phyloP scores from a whole-genome alignment of 495 filamentous ascomycete species.

The Hypoxylon perforatum region DNA sequence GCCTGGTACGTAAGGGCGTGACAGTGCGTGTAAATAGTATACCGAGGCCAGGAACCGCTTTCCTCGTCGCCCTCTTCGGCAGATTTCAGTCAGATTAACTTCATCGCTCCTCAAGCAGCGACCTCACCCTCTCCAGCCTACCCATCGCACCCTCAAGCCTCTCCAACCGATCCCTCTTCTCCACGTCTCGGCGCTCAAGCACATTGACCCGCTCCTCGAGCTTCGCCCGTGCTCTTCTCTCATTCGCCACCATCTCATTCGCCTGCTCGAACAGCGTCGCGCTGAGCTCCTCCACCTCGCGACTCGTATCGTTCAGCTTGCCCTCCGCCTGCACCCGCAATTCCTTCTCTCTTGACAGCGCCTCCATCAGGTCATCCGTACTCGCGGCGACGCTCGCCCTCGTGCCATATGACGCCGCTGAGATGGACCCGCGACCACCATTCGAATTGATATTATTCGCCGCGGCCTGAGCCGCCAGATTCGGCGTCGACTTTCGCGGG shows the following conservation, averaged over 20 bases:
- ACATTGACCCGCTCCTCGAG: conserved; percentile 80
- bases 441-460: conserved; percentile 28
- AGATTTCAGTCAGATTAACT: conserved; percentile 15
- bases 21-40: too few species aligned
- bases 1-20: too few species aligned
- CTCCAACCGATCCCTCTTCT: conserved; percentile 78
- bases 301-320: conserved; percentile 73
- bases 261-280: conserved; percentile 90
- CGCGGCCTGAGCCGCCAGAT: conserved; percentile 21
- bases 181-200: conserved; percentile 74
- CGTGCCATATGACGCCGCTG: too few species aligned
- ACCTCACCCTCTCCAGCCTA: conserved; percentile 77
- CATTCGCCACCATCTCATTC: conserved; percentile 96
- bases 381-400: conserved; percentile 9
- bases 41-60: too few species aligned
- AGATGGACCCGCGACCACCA: too few species aligned
- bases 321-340: conserved; percentile 81
- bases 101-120: conserved; percentile 57
- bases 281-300: conserved; percentile 90
- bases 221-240: conserved; percentile 80
- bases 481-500: conserved; percentile 62
- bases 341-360: conserved; percentile 74
- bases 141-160: conserved; percentile 81
- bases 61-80: too few species aligned
- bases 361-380: conserved; percentile 72